phyloP scores from a whole-genome alignment of 2,329 filamentous ascomycete species.

The Biscogniauxia sp. region DNA sequence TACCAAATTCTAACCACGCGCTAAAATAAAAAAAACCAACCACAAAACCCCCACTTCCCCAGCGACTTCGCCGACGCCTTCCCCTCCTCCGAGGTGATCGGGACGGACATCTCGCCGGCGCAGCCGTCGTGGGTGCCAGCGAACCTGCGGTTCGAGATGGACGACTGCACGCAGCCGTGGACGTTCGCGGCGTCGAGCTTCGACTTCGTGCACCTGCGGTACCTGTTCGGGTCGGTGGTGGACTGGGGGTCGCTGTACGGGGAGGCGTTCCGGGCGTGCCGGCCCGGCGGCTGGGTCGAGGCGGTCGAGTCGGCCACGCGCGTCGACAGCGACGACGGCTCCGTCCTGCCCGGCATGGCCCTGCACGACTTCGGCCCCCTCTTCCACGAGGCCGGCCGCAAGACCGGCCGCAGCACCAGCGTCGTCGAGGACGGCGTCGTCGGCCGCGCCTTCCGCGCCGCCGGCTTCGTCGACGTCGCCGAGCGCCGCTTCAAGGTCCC shows the following conservation, averaged over 20 bases:
- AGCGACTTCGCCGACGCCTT: conserved; percentile 20
- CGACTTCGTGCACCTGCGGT: conserved; percentile 23
- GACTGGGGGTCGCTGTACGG: conserved; percentile 20
- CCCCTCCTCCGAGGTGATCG: conserved; percentile 22
- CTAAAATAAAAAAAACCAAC: neutral
- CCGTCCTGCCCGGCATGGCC: conserved; percentile 14
- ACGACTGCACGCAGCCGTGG: conserved; percentile 19
- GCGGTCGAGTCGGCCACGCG: conserved; percentile 9
- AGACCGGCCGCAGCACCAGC: conserved; percentile 43
- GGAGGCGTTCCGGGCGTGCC: conserved; percentile 14
- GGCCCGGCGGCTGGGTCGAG: conserved; percentile 18
- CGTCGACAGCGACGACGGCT: conserved; percentile 18
- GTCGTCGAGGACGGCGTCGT: conserved; percentile 52
- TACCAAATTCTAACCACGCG: no score
- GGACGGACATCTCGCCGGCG: conserved; percentile 24
- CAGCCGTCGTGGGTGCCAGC: conserved; percentile 21
- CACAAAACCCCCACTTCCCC: neutral
- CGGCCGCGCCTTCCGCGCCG: conserved; percentile 48
- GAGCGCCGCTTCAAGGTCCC: conserved; percentile 49
- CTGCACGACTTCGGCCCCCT: conserved; percentile 27
- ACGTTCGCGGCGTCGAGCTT: conserved; percentile 13
- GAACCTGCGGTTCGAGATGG: conserved; percentile 22
- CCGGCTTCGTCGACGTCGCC: conserved; percentile 57
- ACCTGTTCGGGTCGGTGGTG: conserved; percentile 16
- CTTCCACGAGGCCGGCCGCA: conserved; percentile 42